Conservation (phyloP, 2,329 filamentous ascomycete species). For the Torrubiella hemipterigena region DNA sequence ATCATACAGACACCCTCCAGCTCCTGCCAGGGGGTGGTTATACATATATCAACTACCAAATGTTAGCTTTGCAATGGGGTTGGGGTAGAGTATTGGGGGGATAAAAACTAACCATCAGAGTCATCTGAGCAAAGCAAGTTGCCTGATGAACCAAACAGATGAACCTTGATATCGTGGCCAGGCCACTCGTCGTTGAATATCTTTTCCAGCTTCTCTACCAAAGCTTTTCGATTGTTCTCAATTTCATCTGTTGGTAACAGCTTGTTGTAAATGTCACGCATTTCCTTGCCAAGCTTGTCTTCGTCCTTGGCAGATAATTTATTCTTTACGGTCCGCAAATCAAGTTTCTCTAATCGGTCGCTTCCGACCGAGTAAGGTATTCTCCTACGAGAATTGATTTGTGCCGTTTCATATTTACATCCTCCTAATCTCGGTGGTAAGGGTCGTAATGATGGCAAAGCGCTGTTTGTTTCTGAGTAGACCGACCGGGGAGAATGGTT, state of each 20-base stretch:
- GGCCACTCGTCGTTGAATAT: conserved; percentile 90
- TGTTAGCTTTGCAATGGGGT: background rate
- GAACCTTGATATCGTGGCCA: conserved; percentile 75
- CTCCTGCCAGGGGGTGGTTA: conserved; percentile 80
- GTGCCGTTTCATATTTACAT: conserved; percentile 83
- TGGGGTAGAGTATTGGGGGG: background rate
- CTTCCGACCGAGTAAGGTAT: conserved; percentile 89
- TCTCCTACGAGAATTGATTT: conserved; percentile 68
- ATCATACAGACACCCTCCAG: conserved; percentile 85
- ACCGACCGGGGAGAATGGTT: conserved; percentile 83
- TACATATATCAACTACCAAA: conserved; percentile 80
- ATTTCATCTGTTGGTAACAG: conserved; percentile 74
- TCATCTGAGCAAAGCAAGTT: conserved; percentile 91
- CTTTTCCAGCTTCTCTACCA: conserved; percentile 79
- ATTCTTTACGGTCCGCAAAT: conserved; percentile 60
- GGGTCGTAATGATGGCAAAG: conserved; percentile 55
- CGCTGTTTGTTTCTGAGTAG: conserved; percentile 76
- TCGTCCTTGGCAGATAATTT: conserved; percentile 63
- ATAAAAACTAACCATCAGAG: conserved; percentile 64
- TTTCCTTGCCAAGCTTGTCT: conserved; percentile 63
- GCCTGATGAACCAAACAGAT: conserved; percentile 95
- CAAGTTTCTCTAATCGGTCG: conserved; percentile 61
- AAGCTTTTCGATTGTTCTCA: conserved; percentile 58
- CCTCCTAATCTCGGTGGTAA: conserved; percentile 45
- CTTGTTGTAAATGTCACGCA: conserved; percentile 72